A percentile compares a stretch with the other conserved stretches of the same genome.
These are phyloP conservation scores for Lasiodiplodia gonubiensis DNA, from an alignment of 2,329 filamentous ascomycete genomes.

Conservation along the genomic window DNA sequence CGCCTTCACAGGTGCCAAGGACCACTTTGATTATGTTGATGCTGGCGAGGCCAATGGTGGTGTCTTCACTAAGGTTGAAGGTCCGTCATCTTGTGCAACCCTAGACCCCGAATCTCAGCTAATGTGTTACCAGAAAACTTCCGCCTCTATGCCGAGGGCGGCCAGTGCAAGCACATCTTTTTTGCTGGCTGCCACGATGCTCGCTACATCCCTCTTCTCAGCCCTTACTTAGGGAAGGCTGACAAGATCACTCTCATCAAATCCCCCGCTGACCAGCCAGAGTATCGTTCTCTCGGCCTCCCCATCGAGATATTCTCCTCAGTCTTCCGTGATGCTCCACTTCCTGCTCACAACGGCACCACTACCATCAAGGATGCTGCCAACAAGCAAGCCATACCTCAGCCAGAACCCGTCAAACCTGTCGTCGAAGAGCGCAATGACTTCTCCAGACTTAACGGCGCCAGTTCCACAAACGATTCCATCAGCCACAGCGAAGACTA, in stretches of 20 bases:
- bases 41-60: slow-evolving; percentile 65
- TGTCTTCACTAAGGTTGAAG: slow-evolving; percentile 63
- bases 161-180: slow-evolving; percentile 68
- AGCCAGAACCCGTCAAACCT: background rate
- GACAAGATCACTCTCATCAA: slow-evolving; percentile 63
- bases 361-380: slow-evolving; percentile 3
- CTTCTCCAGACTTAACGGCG: background rate
- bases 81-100: slow-evolving; percentile 36
- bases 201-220: slow-evolving; percentile 63
- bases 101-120: background rate
- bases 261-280: slow-evolving; percentile 57
- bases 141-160: slow-evolving; percentile 61
- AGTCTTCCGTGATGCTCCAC: slow-evolving; percentile 53
- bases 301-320: slow-evolving; percentile 58
- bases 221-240: slow-evolving; percentile 56
- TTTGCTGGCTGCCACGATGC: slow-evolving; percentile 68
- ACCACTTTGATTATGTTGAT: slow-evolving; percentile 67
- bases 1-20: slow-evolving; percentile 63
- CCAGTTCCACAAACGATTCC: background rate
- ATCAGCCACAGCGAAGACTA: background rate
- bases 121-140: slow-evolving; percentile 41
- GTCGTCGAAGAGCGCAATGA: background rate
- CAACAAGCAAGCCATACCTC: background rate
- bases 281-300: slow-evolving; percentile 60
- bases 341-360: background rate